Percentiles rank a stretch among this genome's conserved stretches.
Conservation (phyloP, 2,329 filamentous ascomycete genomes). For the Pyrenochaeta sp. region DNA sequence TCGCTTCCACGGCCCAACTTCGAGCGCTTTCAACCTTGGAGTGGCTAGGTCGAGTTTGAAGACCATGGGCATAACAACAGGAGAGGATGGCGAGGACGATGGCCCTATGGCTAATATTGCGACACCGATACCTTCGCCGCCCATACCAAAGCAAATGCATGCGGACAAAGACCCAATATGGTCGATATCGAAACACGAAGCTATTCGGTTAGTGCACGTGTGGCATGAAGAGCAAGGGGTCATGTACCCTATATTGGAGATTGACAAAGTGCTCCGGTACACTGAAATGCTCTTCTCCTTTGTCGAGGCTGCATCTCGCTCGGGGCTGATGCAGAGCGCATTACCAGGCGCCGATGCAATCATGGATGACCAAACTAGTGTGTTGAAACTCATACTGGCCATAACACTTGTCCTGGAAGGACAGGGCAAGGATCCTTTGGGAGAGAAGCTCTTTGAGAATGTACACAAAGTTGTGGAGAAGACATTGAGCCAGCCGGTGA, state of each 20-base stretch:
- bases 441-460: slow-evolving; percentile 76
- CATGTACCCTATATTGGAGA: slow-evolving; percentile 88
- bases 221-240: slow-evolving; percentile 91
- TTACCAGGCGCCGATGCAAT: slow-evolving; percentile 66
- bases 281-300: slow-evolving; percentile 75
- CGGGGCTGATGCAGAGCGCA: slow-evolving; percentile 64
- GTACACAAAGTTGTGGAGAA: slow-evolving; percentile 76
- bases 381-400: slow-evolving; percentile 85
- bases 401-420: slow-evolving; percentile 80
- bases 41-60: slow-evolving; percentile 87
- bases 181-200: slow-evolving; percentile 79
- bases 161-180: slow-evolving; percentile 78
- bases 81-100: slow-evolving; percentile 70
- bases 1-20: slow-evolving; percentile 84
- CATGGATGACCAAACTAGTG: slow-evolving; percentile 70
- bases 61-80: slow-evolving; percentile 83
- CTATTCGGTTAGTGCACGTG: slow-evolving; percentile 77
- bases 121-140: slow-evolving; percentile 60
- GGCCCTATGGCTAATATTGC: slow-evolving; percentile 61
- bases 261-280: slow-evolving; percentile 75
- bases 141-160: slow-evolving; percentile 47
- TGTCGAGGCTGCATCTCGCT: slow-evolving; percentile 71
- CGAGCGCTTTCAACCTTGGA: slow-evolving; percentile 83
- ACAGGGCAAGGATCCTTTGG: slow-evolving; percentile 79
- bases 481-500: slow-evolving; percentile 64